Base-by-base conservation (phyloP, 441 rosid genomes). In the Viola pubescens region DNA sequence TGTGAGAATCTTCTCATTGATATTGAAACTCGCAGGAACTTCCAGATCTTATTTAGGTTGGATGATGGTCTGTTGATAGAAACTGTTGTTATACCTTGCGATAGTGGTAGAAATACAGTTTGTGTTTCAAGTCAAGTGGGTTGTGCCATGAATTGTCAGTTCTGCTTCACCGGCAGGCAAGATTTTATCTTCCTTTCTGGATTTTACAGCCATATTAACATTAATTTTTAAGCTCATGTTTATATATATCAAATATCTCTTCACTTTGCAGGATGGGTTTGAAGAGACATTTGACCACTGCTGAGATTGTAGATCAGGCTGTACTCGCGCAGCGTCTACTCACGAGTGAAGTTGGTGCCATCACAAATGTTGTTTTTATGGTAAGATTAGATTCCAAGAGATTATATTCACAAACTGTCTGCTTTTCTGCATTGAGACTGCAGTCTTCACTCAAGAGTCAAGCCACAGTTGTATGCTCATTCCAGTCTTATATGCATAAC, bases 71-170 rank as follows among this genome's bases (percentile, higher is more conserved):
- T 89, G 66, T 78, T 80, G 49, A 82, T 87, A 19, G 95, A 89
- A 79, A 87, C 94, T 0, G 95, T 89, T 55, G 76, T 84, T 61
- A 89, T 89, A 70, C 97, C 97, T 54, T 89, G 97, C 9, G 84
- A 81, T 70, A 72, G 89, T 37, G 91, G 94, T 54, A 85, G 97
- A 70, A 82, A 79, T 7, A 92, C 97, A 6, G 91, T 92, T 63
- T 92, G 97, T 57, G 95, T 89, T 58, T 87, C 97, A 7, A 85
- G 97, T 58, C 94, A 89, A 78, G 97, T 85, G 11, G 97, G 97
- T 8, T 91, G 95, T 46, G 94, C 94, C 59, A 87, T 92, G 97
- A 87, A 87, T 72, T 92, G 98, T 69, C 98, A 92, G 69, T 92
- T 89, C 81, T 92, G 95, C 75, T 92, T 72, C 73, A 84, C 95